A percentile compares a stretch with the other conserved stretches of the same genome.
These are phyloP conservation scores for Xylariaceae sp. DNA, from an alignment of 2,329 filamentous ascomycete genomes.

Conservation along the genomic window DNA sequence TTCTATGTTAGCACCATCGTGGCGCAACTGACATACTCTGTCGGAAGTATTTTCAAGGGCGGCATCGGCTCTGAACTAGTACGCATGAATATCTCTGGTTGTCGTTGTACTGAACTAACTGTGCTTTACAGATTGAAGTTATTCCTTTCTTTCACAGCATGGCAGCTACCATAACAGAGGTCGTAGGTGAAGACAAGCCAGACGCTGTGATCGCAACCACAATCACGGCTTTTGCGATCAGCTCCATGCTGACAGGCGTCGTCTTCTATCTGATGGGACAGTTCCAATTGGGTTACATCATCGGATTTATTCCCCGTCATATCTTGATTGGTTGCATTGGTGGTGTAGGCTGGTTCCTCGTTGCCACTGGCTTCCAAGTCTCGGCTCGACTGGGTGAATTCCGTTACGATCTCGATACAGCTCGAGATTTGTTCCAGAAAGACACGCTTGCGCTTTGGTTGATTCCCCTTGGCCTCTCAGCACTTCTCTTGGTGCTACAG, in stretches of 20 bases:
- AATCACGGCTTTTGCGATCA: conserved; percentile 84
- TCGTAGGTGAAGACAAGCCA: conserved; percentile 73
- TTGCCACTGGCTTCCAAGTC: conserved; percentile 89
- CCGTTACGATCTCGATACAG: conserved; percentile 70
- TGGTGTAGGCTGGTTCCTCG: conserved; percentile 90
- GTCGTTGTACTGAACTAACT: conserved; percentile 13
- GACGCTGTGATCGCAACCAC: conserved; percentile 90
- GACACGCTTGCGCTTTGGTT: conserved; percentile 80
- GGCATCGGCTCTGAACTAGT: conserved; percentile 92
- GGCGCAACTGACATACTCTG: conserved; percentile 83
- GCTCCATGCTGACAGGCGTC: conserved; percentile 81
- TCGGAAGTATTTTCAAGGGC: conserved; percentile 81
- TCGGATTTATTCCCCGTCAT: conserved; percentile 94
- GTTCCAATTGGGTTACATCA: conserved; percentile 83
- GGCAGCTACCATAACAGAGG: conserved; percentile 77
- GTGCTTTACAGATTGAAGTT: conserved; percentile 70
- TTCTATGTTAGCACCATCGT: conserved; percentile 98
- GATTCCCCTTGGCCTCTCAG: conserved; percentile 69
- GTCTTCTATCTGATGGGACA: conserved; percentile 89
- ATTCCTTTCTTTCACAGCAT: conserved; percentile 99
- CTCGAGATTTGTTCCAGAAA: conserved; percentile 65
- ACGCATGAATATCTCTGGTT: conserved; percentile 28
- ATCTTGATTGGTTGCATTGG: conserved; percentile 97
- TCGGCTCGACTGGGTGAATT: conserved; percentile 83
- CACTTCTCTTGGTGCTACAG: conserved; percentile 71